These are phyloP conservation scores for Leishmania aethiopica DNA, from an alignment of 208 protist species.

Conservation along the genomic window DNA sequence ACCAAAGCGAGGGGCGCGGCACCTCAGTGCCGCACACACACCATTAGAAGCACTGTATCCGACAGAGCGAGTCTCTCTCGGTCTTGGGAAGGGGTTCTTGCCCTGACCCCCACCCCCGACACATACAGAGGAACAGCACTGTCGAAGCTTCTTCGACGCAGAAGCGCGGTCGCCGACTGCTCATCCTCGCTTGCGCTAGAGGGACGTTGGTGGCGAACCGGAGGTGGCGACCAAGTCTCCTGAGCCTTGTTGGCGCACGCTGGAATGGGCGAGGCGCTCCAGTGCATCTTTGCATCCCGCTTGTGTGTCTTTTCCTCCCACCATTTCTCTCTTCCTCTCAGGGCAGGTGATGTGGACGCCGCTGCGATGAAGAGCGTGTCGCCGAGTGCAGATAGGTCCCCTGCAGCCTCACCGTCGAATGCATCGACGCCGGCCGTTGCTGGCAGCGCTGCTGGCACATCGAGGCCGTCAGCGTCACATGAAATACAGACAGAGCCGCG, in stretches of 20 bases:
- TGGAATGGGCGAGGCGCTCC: no score
- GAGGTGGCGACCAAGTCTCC: background rate
- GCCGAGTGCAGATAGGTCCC: constrained; percentile 1
- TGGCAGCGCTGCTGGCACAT: background rate
- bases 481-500: constrained; percentile 21
- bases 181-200: background rate
- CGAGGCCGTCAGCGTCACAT: background rate
- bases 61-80: background rate
- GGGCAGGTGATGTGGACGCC: background rate
- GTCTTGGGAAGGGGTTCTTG: background rate
- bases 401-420: background rate
- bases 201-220: background rate
- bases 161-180: no score
- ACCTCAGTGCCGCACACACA: background rate
- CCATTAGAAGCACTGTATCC: background rate
- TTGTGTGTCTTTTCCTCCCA: background rate
- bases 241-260: background rate
- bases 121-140: background rate
- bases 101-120: background rate
- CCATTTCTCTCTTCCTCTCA: background rate
- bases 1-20: background rate
- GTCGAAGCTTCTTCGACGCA: background rate
- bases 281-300: background rate
- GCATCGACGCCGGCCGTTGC: background rate
- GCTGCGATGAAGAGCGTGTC: constrained; percentile 2